These are phyloP conservation scores for Skeletonema tropicum DNA, from an alignment of 108 stramenopile species.

Conservation along the genomic window DNA sequence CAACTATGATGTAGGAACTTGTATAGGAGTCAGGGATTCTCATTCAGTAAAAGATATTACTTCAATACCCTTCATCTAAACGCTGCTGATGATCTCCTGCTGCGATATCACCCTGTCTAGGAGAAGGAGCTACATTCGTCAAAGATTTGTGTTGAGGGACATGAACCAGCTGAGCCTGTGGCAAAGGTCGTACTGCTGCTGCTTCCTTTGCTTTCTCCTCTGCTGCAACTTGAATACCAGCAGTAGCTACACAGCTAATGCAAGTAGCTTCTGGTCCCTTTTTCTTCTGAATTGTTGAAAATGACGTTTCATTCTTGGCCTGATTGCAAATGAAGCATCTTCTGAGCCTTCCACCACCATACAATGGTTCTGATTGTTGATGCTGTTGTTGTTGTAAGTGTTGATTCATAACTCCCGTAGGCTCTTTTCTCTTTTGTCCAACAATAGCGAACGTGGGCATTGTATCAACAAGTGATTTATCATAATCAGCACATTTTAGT, in stretches of 20 bases:
- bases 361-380: neutral
- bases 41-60: neutral
- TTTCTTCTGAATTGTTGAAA: constrained; percentile 9
- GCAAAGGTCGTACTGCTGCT: neutral
- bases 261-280: constrained; percentile 14
- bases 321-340: constrained; percentile 11
- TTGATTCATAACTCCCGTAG: neutral
- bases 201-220: constrained; percentile 6
- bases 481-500: neutral
- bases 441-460: neutral
- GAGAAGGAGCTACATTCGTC: neutral
- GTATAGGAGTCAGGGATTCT: neutral
- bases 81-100: neutral
- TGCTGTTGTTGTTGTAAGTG: neutral
- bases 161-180: neutral
- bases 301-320: constrained; percentile 11
- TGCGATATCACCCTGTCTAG: neutral
- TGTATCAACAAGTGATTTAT: neutral
- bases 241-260: constrained; percentile 28
- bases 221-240: constrained; percentile 1
- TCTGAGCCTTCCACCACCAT: neutral
- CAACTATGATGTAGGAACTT: constrained; percentile 5
- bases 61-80: neutral
- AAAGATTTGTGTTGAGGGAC: neutral
- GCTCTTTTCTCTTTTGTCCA: neutral